These are phyloP conservation scores for Cardamine resedifolia DNA, from an alignment of 345 rosid genomes.

Conservation along the genomic window DNA sequence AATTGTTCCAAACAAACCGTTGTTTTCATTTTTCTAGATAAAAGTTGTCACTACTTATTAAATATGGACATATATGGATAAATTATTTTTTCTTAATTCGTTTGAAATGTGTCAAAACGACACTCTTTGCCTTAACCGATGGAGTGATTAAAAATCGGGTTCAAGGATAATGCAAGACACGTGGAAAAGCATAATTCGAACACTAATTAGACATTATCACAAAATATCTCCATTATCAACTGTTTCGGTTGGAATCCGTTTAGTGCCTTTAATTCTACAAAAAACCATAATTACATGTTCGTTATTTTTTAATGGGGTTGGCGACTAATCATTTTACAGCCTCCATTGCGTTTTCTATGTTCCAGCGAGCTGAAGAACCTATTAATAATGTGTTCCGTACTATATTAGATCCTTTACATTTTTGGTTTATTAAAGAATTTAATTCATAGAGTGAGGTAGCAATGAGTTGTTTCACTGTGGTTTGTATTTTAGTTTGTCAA, in stretches of 20 bases:
- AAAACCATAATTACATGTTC: not conserved
- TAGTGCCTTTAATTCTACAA: not conserved
- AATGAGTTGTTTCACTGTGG: no score
- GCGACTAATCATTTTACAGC: not conserved
- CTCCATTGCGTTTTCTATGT: not conserved
- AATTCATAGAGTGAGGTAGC: not conserved
- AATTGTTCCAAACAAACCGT: no score
- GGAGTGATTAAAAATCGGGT: not conserved
- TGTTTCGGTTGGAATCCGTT: conserved; percentile 9
- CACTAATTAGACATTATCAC: conserved; percentile 8
- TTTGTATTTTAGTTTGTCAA: no score
- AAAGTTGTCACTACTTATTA: no score
- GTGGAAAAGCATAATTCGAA: conserved; percentile 32
- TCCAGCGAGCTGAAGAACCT: not conserved
- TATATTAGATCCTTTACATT: not conserved
- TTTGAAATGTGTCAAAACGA: no score
- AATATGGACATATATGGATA: no score
- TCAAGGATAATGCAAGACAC: conserved; percentile 36
- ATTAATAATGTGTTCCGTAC: not conserved
- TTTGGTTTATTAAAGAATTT: no score
- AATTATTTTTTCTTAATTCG: no score
- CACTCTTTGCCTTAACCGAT: no score
- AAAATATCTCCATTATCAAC: conserved; percentile 7
- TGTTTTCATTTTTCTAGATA: no score
- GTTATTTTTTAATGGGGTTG: not conserved